Evolutionary conservation across 129 eudicot genomes (phyloP), one percentile per base, ranked within the genome.

Genomic region (Oenanthe sinensis): DNA sequence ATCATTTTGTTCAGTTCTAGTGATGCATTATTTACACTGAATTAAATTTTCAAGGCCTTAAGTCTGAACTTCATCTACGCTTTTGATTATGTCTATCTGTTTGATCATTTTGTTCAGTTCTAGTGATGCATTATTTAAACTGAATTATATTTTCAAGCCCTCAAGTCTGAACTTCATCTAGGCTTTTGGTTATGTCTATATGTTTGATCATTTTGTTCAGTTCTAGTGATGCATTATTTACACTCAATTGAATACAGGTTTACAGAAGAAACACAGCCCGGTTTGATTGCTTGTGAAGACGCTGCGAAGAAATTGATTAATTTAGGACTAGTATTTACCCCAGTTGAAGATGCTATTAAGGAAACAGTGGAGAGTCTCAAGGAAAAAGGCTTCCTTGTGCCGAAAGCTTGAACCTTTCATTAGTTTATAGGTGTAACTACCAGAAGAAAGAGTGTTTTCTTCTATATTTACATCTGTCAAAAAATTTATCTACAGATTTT

Each of bases 271-370:
- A 92, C 97, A 43, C 96, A 92, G 62, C 87, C 89, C 7, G 93
- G 96, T 0, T 75, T 92, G 74, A 78, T 82, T 85, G 78, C 86
- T 79, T 90, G 96, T 81, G 52, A 90, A 79, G 89, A 90, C 75
- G 96, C 93, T 77, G 91, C 96, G 26, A 87, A 85, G 87, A 92
- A 79, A 86, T 67, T 90, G 79, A 92, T 87, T 67, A 83, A 87
- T 78, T 84, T 92, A 52, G 91, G 97, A 77, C 84, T 92, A 68
- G 85, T 76, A 12, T 92, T 90, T 75, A 90, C 87, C 39, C 88
- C 97, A 4, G 71, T 90, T 46, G 93, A 92, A 81, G 91, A 87
- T 79, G 88, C 91, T 47, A 80, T 92, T 30, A 46, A 67, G 84
- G 96, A 90, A 70, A 90, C 96, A 0, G 85, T 90, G 20, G 87